Percentiles rank a stretch among this genome's conserved stretches.
These are phyloP conservation scores for Geotrichum bryndzae DNA, from an alignment of 1,139 yeast species.

Conservation along the genomic window DNA sequence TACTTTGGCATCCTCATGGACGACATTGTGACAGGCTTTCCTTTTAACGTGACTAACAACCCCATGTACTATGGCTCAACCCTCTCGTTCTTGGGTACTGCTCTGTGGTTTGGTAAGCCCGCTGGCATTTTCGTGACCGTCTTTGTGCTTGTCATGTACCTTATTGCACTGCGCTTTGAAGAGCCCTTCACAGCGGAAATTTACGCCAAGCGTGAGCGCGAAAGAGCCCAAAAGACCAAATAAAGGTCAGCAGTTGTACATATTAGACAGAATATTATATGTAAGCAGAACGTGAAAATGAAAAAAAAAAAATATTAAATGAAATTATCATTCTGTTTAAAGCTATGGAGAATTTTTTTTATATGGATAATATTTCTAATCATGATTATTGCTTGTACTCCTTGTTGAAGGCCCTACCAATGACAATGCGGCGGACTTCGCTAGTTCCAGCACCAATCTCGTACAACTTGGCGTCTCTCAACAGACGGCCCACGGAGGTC, in stretches of 20 bases:
- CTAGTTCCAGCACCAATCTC: constrained; percentile 37
- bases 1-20: constrained; percentile 94
- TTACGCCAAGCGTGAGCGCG: constrained; percentile 58
- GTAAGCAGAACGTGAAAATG: background rate
- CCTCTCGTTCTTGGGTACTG: constrained; percentile 83
- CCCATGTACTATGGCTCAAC: constrained; percentile 97
- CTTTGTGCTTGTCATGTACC: constrained; percentile 75
- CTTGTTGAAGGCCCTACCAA: constrained; percentile 33
- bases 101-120: constrained; percentile 83
- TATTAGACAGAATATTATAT: background rate
- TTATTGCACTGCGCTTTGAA: constrained; percentile 77
- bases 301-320: background rate
- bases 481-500: constrained; percentile 31
- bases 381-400: constrained; percentile 21
- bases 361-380: background rate
- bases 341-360: background rate
- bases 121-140: constrained; percentile 71
- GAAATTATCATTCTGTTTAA: background rate
- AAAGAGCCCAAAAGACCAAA: constrained; percentile 23
- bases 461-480: constrained; percentile 34
- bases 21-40: constrained; percentile 86
- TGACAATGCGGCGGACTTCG: constrained; percentile 33
- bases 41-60: constrained; percentile 82
- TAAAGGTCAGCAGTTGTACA: background rate
- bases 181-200: constrained; percentile 94